These are phyloP conservation scores for Coniella lustricola DNA, from an alignment of 2,329 filamentous ascomycete species.

Conservation along the genomic window DNA sequence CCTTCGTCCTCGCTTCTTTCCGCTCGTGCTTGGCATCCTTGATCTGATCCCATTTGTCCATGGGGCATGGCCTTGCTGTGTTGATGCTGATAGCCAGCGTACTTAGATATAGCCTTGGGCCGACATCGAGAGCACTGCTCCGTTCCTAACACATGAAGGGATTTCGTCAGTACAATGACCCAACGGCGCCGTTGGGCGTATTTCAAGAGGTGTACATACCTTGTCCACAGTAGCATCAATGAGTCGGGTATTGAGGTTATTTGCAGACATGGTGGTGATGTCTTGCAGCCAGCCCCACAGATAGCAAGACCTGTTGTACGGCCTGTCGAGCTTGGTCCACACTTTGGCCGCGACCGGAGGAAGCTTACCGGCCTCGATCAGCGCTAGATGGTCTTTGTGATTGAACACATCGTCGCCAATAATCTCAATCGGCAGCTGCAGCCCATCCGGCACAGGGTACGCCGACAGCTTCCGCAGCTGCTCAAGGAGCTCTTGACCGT, in stretches of 20 bases:
- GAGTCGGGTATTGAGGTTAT: slow-evolving; percentile 58
- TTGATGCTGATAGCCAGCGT: slow-evolving; percentile 14
- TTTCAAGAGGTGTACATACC: neutral
- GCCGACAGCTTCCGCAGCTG: slow-evolving; percentile 30
- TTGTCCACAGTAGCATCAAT: slow-evolving; percentile 38
- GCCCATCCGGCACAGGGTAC: slow-evolving; percentile 29
- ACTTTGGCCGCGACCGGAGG: slow-evolving; percentile 39
- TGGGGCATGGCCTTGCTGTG: slow-evolving; percentile 12
- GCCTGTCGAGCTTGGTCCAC: slow-evolving; percentile 23
- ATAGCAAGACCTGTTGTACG: slow-evolving; percentile 60
- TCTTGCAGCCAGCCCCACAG: slow-evolving; percentile 61
- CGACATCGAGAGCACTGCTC: slow-evolving; percentile 8
- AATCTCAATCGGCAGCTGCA: slow-evolving; percentile 51
- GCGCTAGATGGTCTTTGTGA: slow-evolving; percentile 27
- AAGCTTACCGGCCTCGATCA: slow-evolving; percentile 36
- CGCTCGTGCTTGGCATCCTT: slow-evolving; percentile 14
- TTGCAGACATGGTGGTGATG: slow-evolving; percentile 63
- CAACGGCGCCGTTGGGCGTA: too few relatives aligned
- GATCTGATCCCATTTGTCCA: slow-evolving; percentile 15
- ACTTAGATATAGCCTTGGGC: slow-evolving; percentile 10
- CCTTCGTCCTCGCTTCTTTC: slow-evolving; percentile 12
- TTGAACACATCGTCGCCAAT: slow-evolving; percentile 39
- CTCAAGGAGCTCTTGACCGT: slow-evolving; percentile 20
- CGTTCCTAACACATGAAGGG: slow-evolving; percentile 2
- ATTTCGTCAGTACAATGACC: neutral